Evolutionary conservation across 257 asterid genomes (phyloP), one percentile per base, ranked within the genome.

Genomic region (Verbascum thapsus): DNA sequence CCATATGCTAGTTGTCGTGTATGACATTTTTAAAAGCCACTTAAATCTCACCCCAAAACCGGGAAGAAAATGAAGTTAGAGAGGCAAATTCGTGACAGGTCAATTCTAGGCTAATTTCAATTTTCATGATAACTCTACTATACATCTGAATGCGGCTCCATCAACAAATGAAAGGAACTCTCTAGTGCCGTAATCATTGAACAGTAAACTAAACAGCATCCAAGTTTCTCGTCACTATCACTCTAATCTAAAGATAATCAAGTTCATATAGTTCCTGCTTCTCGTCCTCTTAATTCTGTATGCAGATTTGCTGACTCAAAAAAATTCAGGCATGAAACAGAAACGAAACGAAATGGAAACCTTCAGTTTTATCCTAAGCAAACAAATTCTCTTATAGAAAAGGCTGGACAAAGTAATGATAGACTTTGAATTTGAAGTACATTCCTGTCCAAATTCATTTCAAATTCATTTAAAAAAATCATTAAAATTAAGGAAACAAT

Each of bases 341-440:
- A 26, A 26, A 26, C 5, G n/a, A n/a, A n/a, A 26, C 32, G 32
- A 26, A 26, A 26, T 26, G 32, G 32, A 26, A 26, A 26, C 32
- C 32, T 26, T 26, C 3, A 5, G 5, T 26, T 26, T 26, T 2
- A 26, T 26, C 32, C 32, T 1, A 26, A 26, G 5, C 3, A 26
- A 26, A 26, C 5, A 26, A 26, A 26, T 26, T 26, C 32, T 26
- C 3, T 26, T 26, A 26, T 5, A 26, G 3, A 26, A 26, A 26
- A 26, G 32, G 32, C 32, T 2, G 32, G 32, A 26, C 13, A 4
- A 69, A 42, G 23, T 34, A 17, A 41, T 47, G 9, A 20, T 7
- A 43, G 44, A 69, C 53, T 45, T 45, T 10, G 10, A 53, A 47
- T 22, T 37, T 53, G 20, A 57, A 22, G 42, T 48, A 54, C 7